Percentiles rank a stretch among this genome's conserved stretches.
Evolutionary conservation across 345 rosid genomes (phyloP).

Genomic region (Populus deltoides): DNA sequence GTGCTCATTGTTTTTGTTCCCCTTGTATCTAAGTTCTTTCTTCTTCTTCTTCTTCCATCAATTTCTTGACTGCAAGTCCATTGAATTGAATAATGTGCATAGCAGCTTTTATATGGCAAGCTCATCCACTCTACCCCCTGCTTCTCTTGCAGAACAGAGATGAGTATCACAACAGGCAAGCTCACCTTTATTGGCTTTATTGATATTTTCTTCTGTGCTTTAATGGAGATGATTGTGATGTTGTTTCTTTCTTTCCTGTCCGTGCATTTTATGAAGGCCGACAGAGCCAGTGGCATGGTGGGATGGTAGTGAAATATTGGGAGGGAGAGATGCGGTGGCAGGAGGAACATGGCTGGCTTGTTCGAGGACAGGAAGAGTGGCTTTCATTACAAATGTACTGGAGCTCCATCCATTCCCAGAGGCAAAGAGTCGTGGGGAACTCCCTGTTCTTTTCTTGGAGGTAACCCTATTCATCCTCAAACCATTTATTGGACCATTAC

Average conservation of each 20-base stretch:
- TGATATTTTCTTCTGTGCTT: neutral
- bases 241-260: neutral
- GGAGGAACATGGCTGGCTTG: slow-evolving; percentile 79
- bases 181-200: neutral
- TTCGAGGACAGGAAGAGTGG: slow-evolving; percentile 55
- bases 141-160: slow-evolving; percentile 67
- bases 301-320: slow-evolving; percentile 48
- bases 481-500: neutral
- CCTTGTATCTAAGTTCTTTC: neutral
- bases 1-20: neutral
- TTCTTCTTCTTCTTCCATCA: neutral
- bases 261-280: slow-evolving; percentile 31
- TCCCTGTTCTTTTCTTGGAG: slow-evolving; percentile 64
- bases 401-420: slow-evolving; percentile 52
- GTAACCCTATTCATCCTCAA: slow-evolving; percentile 14
- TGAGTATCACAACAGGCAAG: slow-evolving; percentile 63
- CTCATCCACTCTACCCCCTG: slow-evolving; percentile 56
- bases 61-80: neutral
- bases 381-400: slow-evolving; percentile 61
- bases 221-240: neutral
- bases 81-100: slow-evolving; percentile 44
- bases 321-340: slow-evolving; percentile 55
- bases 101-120: slow-evolving; percentile 60
- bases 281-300: slow-evolving; percentile 63
- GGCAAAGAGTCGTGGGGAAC: slow-evolving; percentile 60